Conservation (phyloP, 352 stramenopile species). For the Phytophthora cactorum region DNA sequence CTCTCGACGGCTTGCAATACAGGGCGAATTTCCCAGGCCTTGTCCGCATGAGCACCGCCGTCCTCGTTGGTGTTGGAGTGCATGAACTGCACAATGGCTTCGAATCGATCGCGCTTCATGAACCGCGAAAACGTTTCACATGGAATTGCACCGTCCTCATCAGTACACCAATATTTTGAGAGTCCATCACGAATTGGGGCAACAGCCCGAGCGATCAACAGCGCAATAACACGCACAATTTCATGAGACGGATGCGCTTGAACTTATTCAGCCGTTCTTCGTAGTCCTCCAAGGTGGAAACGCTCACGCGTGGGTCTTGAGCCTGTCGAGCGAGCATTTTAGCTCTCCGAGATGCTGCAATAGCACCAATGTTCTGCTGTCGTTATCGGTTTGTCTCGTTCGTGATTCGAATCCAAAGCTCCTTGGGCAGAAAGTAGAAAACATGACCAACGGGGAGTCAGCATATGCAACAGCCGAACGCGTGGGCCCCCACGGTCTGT, state of each 20-base stretch:
- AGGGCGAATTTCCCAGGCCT: slow-evolving; percentile 23
- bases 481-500: slow-evolving; percentile 6
- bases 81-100: neutral
- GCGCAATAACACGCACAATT: too few relatives aligned
- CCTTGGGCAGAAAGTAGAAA: slow-evolving; percentile 14
- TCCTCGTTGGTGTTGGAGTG: neutral
- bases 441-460: slow-evolving; percentile 14
- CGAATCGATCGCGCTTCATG: neutral
- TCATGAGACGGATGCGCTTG: too few relatives aligned
- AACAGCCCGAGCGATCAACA: neutral
- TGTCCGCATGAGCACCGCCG: neutral
- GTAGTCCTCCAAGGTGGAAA: too few relatives aligned
- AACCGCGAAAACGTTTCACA: neutral
- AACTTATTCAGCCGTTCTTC: too few relatives aligned
- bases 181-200: slow-evolving; percentile 14
- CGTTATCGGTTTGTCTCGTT: neutral
- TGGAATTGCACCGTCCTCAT: neutral
- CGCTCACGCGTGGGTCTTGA: too few relatives aligned
- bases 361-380: neutral
- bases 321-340: too few relatives aligned
- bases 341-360: too few relatives aligned
- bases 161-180: slow-evolving; percentile 13
- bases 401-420: slow-evolving; percentile 21
- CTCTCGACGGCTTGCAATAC: slow-evolving; percentile 25
- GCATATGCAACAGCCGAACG: slow-evolving; percentile 20